These are phyloP conservation scores for Pluteus cervinus DNA, from an alignment of 768 basidiomycete genomes.

Conservation along the genomic window DNA sequence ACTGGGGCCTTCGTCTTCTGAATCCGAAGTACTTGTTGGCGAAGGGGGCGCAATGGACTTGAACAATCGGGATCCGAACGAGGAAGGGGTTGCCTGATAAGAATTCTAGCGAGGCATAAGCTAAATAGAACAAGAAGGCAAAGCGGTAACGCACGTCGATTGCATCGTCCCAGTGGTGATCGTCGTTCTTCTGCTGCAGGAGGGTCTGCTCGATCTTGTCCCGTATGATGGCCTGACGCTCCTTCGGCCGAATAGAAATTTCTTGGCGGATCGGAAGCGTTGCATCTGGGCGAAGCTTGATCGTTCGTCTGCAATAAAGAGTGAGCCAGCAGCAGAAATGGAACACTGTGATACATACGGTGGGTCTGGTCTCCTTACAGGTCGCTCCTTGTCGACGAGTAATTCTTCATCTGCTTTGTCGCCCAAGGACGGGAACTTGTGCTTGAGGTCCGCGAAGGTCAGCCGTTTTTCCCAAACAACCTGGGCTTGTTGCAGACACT, in stretches of 20 bases:
- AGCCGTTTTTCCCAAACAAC: slow-evolving; percentile 77
- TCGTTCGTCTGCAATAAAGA: no score
- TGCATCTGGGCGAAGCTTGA: slow-evolving; percentile 31
- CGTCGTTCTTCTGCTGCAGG: slow-evolving; percentile 59
- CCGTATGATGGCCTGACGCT: slow-evolving; percentile 55
- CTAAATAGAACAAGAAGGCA: slow-evolving; percentile 3
- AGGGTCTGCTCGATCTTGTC: slow-evolving; percentile 59
- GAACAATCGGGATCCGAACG: slow-evolving; percentile 63
- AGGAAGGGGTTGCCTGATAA: slow-evolving; percentile 57
- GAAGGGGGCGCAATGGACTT: slow-evolving; percentile 46
- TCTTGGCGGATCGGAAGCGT: slow-evolving; percentile 41
- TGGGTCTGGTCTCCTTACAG: slow-evolving; percentile 51
- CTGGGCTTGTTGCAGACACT: slow-evolving; percentile 48
- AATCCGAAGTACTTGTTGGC: slow-evolving; percentile 22
- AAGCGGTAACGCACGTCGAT: slow-evolving; percentile 55
- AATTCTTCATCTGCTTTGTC: slow-evolving; percentile 68
- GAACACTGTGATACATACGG: slow-evolving; percentile 14
- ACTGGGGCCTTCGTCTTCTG: slow-evolving; percentile 21
- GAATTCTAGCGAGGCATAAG: slow-evolving; percentile 41
- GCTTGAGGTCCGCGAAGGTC: slow-evolving; percentile 72
- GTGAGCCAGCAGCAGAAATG: slow-evolving; percentile 6
- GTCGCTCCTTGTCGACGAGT: slow-evolving; percentile 64
- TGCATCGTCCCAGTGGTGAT: slow-evolving; percentile 82
- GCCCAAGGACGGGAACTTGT: slow-evolving; percentile 57
- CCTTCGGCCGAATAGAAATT: slow-evolving; percentile 53